Conservation (phyloP, 139 green algal species). For the Chlamydomonas schloesseri region DNA sequence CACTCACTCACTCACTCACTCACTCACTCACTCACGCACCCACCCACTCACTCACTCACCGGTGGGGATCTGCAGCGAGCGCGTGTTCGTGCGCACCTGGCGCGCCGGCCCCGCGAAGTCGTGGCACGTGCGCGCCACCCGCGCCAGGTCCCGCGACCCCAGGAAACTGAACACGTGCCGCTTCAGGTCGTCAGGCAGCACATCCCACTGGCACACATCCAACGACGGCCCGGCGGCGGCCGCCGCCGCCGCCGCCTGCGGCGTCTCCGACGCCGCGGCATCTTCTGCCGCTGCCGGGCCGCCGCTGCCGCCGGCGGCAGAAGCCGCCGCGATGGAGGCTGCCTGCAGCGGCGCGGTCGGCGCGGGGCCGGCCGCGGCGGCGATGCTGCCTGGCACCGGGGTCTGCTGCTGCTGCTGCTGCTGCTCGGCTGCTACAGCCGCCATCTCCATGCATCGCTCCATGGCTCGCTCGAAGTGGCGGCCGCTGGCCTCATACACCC, state of each 20-base stretch:
- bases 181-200: conserved; percentile 42
- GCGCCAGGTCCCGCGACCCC: conserved; percentile 31
- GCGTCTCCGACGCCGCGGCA: too few relatives aligned
- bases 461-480: conserved; percentile 1
- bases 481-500: neutral
- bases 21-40: neutral
- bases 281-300: too few relatives aligned
- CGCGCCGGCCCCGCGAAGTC: conserved; percentile 46
- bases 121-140: conserved; percentile 48
- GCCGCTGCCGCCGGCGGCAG: neutral
- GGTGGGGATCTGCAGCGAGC: conserved; percentile 46
- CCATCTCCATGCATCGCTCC: conserved; percentile 21
- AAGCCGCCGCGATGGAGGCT: too few relatives aligned
- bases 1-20: too few relatives aligned
- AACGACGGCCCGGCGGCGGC: neutral
- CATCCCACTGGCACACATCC: conserved; percentile 36
- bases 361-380: too few relatives aligned
- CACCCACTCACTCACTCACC: neutral
- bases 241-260: too few relatives aligned
- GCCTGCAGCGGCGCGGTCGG: too few relatives aligned
- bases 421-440: neutral
- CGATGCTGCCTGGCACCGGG: too few relatives aligned
- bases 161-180: conserved; percentile 39
- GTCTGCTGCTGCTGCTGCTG: too few relatives aligned
- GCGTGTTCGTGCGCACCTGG: conserved; percentile 16